Evolutionary conservation across 805 yeast genomes (phyloP), one percentile per base, ranked within the genome.

Genomic region (Ogataea haglerorum): DNA sequence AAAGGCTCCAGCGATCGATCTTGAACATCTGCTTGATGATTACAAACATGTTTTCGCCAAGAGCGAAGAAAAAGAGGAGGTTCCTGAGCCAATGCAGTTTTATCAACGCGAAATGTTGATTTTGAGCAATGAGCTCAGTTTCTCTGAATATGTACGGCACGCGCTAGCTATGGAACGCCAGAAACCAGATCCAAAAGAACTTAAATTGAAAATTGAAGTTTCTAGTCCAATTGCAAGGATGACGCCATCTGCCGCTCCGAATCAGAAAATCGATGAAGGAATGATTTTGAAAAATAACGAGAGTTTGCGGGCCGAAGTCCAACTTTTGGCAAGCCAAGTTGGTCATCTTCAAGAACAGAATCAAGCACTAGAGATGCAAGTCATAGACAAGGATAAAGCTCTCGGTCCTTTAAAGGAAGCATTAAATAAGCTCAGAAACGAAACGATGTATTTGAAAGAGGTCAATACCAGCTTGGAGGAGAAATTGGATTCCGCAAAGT

Each of bases 31-130:
- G 16, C 34, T 56, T 7, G 37, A 38, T n/a, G 42, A 38, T 17
- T 33, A 57, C 25, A 45, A 42, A 30, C 43, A 47, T 21, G 40
- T 57, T 3, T 56, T 53, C 19, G 27, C 37, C 15, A 39, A 39
- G 16, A 31, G 27, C 10, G 53, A 42, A 12, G 46, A 40, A 15
- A 25, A 27, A 5, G 45, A 44, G 23, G 15, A 13, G 7, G 38
- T 34, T 9, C 32, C 18, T 3, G 40, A 25, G 4, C 30, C 47
- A 5, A 26, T 53, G 10, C 73, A 72, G 27, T 78, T 70, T 48
- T 78, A 74, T 44, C 75, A 75, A 40, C 64, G 86, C 41, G 86
- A 82, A 51, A 60, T 80, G 12, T 56, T 81, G 40, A 63, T 81
- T 26, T 51, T 70, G 43, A 70, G 71, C 37, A 82, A 82, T 55